These are phyloP conservation scores for Gloeostereum incarnatum DNA, from an alignment of 768 basidiomycete species.

Conservation along the genomic window DNA sequence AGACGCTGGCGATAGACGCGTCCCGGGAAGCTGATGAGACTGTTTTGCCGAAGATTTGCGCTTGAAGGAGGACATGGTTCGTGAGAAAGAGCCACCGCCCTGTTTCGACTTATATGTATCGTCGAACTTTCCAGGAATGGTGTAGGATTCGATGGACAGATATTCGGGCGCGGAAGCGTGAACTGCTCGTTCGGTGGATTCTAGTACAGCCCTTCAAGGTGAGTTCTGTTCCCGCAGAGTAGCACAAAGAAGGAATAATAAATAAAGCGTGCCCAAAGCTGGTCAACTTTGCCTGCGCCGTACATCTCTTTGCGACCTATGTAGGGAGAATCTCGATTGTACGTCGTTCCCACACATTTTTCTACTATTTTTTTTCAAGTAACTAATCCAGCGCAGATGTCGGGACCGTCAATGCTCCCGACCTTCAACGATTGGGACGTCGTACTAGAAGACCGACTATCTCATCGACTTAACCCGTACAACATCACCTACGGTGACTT, in stretches of 20 bases:
- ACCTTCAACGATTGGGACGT: constrained; percentile 58
- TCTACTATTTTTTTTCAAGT: not conserved
- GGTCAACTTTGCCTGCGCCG: constrained; percentile 43
- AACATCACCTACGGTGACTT: constrained; percentile 67
- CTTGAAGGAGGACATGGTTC: constrained; percentile 90
- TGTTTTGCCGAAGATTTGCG: constrained; percentile 43
- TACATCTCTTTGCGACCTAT: constrained; percentile 58
- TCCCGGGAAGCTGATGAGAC: constrained; percentile 34
- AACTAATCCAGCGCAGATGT: too few relatives aligned
- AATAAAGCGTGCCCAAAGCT: too few relatives aligned
- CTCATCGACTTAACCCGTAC: constrained; percentile 39
- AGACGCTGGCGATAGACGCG: constrained; percentile 49
- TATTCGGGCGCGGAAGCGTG: too few relatives aligned
- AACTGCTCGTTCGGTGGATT: too few relatives aligned
- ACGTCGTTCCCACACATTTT: constrained; percentile 9
- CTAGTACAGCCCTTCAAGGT: too few relatives aligned
- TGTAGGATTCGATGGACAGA: too few relatives aligned
- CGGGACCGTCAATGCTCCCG: constrained; percentile 76
- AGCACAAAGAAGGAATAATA: too few relatives aligned
- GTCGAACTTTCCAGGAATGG: too few relatives aligned
- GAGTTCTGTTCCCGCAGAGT: too few relatives aligned
- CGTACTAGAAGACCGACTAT: constrained; percentile 53
- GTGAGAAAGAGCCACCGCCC: too few relatives aligned
- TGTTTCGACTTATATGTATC: too few relatives aligned
- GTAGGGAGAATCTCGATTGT: constrained; percentile 49